Percentiles rank a stretch among this genome's conserved stretches.
Evolutionary conservation across 495 filamentous ascomycete genomes (phyloP).

Genomic region (Diplogelasinospora grovesii): DNA sequence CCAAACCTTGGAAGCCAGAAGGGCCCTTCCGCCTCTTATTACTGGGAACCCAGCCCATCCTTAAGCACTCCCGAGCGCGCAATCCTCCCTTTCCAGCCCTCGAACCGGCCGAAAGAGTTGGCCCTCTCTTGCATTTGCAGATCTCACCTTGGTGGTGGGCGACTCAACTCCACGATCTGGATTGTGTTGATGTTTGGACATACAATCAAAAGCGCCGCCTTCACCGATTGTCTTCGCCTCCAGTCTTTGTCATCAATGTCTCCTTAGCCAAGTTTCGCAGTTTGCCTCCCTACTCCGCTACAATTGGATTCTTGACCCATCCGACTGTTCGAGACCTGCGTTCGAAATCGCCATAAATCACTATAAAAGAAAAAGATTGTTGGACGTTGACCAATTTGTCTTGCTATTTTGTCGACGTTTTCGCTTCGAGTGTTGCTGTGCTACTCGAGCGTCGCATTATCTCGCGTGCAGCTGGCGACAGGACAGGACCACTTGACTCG

Average conservation of each 20-base stretch:
- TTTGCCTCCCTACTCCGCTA: neutral
- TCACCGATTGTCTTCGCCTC: neutral
- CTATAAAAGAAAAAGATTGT: too few species aligned
- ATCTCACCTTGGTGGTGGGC: too few species aligned
- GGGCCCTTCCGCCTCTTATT: constrained; percentile 19
- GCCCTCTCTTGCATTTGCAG: too few species aligned
- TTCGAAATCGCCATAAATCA: too few species aligned
- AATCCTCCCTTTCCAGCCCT: constrained; percentile 1
- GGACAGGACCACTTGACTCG: constrained; percentile 3
- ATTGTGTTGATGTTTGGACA: too few species aligned
- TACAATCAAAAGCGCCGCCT: too few species aligned
- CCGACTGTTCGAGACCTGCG: too few species aligned
- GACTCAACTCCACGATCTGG: too few species aligned
- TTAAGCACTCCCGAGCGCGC: constrained; percentile 8
- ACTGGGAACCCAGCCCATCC: constrained; percentile 15
- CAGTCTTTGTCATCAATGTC: constrained; percentile 1
- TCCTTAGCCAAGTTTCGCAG: constrained; percentile 3
- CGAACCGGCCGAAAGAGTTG: neutral
- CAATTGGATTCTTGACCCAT: too few species aligned
- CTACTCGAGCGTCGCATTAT: constrained; percentile 1
- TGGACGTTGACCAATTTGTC: too few species aligned
- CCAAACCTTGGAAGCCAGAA: constrained; percentile 8
- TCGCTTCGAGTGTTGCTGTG: too few species aligned
- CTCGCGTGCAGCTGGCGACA: constrained; percentile 2
- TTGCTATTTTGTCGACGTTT: too few species aligned